Evolutionary conservation across 805 yeast species (phyloP), one percentile per base, ranked within the genome.

Genomic region (Ogataea trehaloabstinens): DNA sequence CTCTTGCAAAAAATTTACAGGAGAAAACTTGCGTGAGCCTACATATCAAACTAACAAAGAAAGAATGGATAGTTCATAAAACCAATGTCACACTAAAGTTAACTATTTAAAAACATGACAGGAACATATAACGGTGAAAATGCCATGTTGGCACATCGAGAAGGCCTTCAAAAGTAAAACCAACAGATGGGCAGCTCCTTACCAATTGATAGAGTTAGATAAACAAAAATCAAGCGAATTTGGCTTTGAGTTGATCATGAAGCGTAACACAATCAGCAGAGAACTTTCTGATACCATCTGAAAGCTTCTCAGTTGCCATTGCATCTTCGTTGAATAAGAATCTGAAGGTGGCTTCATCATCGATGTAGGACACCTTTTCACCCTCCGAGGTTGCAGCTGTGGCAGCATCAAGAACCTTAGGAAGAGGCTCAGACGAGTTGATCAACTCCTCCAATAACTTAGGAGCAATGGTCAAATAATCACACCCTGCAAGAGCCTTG

Each of bases 281-380:
- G 70, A 93, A 93, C 67, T 82, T 80, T 78, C 98, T 85, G 73
- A 93, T 93, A 79, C 99, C 99, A 65, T 93, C 96, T 56, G 96
- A 71, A 64, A 93, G 80, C 76, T 93, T 93, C 74, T 88, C 97
- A 52, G 96, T 88, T 56, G 97, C 95, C 98, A 93, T 91, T 51
- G 93, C 93, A 66, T 93, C 98, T 67, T 93, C 95, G 73, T 93
- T 91, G 56, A 93, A 73, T 44, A 71, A 76, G 74, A 78, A 87
- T 78, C 96, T 86, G 89, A 93, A 93, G 49, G 74, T 67, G 36
- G 95, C 69, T 73, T 91, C 98, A 67, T 89, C 82, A 61, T 88
- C 80, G 49, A 93, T 71, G 73, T 66, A 93, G 19, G 89, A 65
- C 45, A 84, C 90, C 78, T 89, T 87, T 64, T 73, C 71, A 41